Evolutionary conservation across 495 filamentous ascomycete genomes (phyloP).

Genomic region (Tuber magnatum): DNA sequence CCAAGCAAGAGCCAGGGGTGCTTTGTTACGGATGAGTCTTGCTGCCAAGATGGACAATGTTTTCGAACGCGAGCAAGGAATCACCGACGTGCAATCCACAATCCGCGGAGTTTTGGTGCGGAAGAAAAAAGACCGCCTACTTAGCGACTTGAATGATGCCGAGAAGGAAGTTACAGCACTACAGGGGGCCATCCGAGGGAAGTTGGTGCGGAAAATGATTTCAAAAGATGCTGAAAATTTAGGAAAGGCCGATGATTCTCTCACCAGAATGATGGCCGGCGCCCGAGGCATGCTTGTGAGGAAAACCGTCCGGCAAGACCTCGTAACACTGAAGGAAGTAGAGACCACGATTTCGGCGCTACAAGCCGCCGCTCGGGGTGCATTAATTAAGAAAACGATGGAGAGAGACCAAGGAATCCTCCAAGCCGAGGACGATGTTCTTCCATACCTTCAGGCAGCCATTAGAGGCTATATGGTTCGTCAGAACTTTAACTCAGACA

Average conservation of each 20-base stretch:
- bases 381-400: conserved; percentile 45
- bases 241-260: conserved; percentile 37
- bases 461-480: conserved; percentile 52
- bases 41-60: conserved; percentile 50
- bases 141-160: conserved; percentile 21
- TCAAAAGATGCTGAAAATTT: conserved; percentile 42
- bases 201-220: conserved; percentile 42
- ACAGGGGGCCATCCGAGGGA: conserved; percentile 35
- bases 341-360: conserved; percentile 36
- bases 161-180: conserved; percentile 26
- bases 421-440: conserved; percentile 27
- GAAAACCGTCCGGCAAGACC: conserved; percentile 38
- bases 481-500: conserved; percentile 39
- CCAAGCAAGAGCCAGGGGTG: conserved; percentile 64
- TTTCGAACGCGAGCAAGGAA: conserved; percentile 30
- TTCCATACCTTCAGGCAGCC: conserved; percentile 47
- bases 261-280: conserved; percentile 41
- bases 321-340: conserved; percentile 24
- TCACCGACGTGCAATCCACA: conserved; percentile 28
- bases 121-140: conserved; percentile 16
- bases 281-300: conserved; percentile 45
- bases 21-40: conserved; percentile 50
- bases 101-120: conserved; percentile 43
- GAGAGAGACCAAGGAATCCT: conserved; percentile 42
- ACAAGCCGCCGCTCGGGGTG: conserved; percentile 51